Evolutionary conservation across 441 rosid genomes (phyloP).

Genomic region (Caryocar brasiliense): DNA sequence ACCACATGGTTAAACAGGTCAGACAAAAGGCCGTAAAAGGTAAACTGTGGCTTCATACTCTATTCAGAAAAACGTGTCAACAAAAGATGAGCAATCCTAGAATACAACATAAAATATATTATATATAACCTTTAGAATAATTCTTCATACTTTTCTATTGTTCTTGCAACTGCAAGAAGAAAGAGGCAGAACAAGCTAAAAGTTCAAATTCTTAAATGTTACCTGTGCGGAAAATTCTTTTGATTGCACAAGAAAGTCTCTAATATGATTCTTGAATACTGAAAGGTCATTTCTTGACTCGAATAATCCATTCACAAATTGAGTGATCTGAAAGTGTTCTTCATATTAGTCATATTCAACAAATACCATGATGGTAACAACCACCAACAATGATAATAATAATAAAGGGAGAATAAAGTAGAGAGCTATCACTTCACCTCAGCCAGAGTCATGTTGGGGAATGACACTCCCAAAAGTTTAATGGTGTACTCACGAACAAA

Average conservation of each 20-base stretch:
- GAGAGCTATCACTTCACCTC: constrained; percentile 43
- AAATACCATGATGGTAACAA: neutral
- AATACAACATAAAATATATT: too few species aligned
- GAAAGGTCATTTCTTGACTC: constrained; percentile 80
- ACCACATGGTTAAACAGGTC: neutral
- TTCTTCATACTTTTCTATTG: too few species aligned
- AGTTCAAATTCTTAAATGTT: neutral
- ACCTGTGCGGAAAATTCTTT: constrained; percentile 92
- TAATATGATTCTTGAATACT: constrained; percentile 70
- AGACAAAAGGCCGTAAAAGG: too few species aligned
- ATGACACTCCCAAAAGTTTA: constrained; percentile 87
- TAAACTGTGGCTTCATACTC: too few species aligned
- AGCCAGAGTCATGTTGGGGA: constrained; percentile 85
- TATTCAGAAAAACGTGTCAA: too few species aligned
- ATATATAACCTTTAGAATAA: too few species aligned
- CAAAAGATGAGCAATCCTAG: too few species aligned
- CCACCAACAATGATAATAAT: neutral
- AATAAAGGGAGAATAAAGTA: neutral
- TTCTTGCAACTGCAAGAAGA: too few species aligned
- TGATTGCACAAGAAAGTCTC: constrained; percentile 92
- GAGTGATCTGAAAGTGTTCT: constrained; percentile 68
- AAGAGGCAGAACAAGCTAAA: neutral
- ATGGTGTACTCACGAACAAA: constrained; percentile 91
- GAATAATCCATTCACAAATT: constrained; percentile 74
- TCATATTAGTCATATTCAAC: constrained; percentile 13